Evolutionary conservation across 495 filamentous ascomycete genomes (phyloP), one percentile per base, ranked within the genome.

Genomic region (Penicillium flavigenum): DNA sequence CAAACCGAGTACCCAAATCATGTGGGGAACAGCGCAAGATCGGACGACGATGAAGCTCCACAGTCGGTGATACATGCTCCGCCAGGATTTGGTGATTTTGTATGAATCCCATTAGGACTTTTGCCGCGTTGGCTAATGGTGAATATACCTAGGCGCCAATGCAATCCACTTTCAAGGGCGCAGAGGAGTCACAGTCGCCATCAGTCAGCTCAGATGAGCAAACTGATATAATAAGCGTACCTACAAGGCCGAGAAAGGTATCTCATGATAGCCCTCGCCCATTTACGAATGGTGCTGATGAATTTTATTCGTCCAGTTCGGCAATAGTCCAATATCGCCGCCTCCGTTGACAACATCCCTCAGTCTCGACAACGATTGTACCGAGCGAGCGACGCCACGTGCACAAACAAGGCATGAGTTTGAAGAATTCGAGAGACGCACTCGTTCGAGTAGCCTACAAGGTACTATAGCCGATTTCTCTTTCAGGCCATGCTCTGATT

Each of bases 61-160:
- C 79, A 87, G 56, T 96, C 91, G 3, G 91, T 94, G 47, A 96
- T 96, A 63, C 91, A 95, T 75, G 90, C 88, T 20, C 91, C 91
- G 4, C 73, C 87, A 61, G 88, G 86, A 39, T 96, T 92, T 72
- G 79, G 82, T 48, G 80, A 81, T 53, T 92, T 92, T 81, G 89
- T 93, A 64, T 75, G 86, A 73, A 3, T 50, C 59, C 43, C 54
- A 36, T 9, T 16, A 12, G 16, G 8, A 17, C 20, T 20, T 9
- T 39, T 55, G 32, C 24, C 31, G n/a, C n/a, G 14, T 47, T 51
- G 39, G 48, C 41, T 58, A 27, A 58, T 17, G 8, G 19, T 17
- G 7, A 45, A 46, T 17, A 10, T 27, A 31, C 14, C 34, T 24
- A 57, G 46, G 36, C 46, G n/a, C 36, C 55, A 45, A 51, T 57